Evolutionary conservation across 352 stramenopile genomes (phyloP), one percentile per base, ranked within the genome.

Genomic region (Plasmopara halstedii): DNA sequence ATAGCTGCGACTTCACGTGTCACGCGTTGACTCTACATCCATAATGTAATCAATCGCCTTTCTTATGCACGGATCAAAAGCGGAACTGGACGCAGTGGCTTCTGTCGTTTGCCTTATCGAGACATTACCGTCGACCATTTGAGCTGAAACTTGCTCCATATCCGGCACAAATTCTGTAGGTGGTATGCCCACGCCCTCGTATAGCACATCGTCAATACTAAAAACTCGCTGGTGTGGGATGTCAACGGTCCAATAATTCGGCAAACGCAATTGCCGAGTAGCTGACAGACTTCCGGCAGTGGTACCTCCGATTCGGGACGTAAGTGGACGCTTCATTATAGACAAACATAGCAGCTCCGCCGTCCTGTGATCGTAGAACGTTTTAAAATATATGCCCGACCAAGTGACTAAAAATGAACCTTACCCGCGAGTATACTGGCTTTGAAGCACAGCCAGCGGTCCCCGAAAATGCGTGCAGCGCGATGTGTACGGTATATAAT

Each of bases 221-320:
- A 83, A 84, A 45, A 73, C 80, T n/a, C 72, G 73, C 43, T 86
- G 58, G 39, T 85, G 62, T 7, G 81, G 81, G 36, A 92, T 83
- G 22, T 92, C 78, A 15, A 92, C 70, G 2, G 67, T 81, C 81
- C 81, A 92, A 48, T 73, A 85, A 50, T 92, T 92, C 8, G 81
- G 81, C 18, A 92, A 66, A n/a, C 72, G 73, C 11, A 88, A 38
- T 41, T 83, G 72, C 5, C 61, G 60, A 17, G 78, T 85, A 40
- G 65, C 53, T 18, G 81, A 85, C 10, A 89, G 53, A 21, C 65
- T 76, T 13, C 81, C 81, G 0, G 77, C 77, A 0, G 75, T 86
- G 9, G 54, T 58, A 20, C 53, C 50, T 21, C 81, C 81, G 26
- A 92, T 62, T 22, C 75, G 68, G 50, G 55, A 80, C 9, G 81